These are phyloP conservation scores for Podospora tetraspora DNA, from an alignment of 495 filamentous ascomycete genomes.

Conservation along the genomic window DNA sequence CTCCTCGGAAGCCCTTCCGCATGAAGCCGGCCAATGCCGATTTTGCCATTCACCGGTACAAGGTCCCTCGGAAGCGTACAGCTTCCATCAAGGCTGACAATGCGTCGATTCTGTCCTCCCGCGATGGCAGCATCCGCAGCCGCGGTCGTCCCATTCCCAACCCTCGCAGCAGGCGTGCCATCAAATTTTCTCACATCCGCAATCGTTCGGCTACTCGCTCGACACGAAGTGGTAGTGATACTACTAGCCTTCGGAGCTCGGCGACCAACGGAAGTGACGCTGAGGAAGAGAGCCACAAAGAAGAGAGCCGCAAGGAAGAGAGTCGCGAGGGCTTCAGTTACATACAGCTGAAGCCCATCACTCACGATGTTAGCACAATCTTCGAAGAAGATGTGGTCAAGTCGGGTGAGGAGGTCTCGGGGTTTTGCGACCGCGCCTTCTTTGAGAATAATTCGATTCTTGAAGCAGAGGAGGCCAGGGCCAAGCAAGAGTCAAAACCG, in stretches of 20 bases:
- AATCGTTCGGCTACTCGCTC: slow-evolving; percentile 12
- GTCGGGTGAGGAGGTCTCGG: background rate
- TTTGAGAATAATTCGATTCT: background rate
- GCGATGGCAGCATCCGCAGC: slow-evolving; percentile 47
- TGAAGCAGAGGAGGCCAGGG: background rate
- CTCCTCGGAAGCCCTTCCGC: slow-evolving; percentile 31
- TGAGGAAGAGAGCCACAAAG: background rate
- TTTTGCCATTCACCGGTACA: slow-evolving; percentile 60
- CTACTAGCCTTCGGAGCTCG: background rate
- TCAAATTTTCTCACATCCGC: slow-evolving; percentile 62
- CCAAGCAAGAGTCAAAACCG: background rate
- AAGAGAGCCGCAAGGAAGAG: background rate
- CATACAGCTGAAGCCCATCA: background rate
- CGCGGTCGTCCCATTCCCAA: slow-evolving; percentile 45
- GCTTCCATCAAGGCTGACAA: slow-evolving; percentile 21
- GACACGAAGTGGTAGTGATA: background rate
- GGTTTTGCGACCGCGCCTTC: background rate
- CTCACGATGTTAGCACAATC: background rate
- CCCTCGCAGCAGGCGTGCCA: slow-evolving; percentile 63
- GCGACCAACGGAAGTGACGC: background rate
- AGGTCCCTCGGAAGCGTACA: slow-evolving; percentile 10
- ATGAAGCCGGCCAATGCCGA: slow-evolving; percentile 36
- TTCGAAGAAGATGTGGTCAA: background rate
- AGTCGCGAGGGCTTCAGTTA: background rate
- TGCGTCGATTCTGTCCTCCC: slow-evolving; percentile 25